These are phyloP conservation scores for Adansonia rubrostipa DNA, from an alignment of 441 rosid species.

Conservation along the genomic window DNA sequence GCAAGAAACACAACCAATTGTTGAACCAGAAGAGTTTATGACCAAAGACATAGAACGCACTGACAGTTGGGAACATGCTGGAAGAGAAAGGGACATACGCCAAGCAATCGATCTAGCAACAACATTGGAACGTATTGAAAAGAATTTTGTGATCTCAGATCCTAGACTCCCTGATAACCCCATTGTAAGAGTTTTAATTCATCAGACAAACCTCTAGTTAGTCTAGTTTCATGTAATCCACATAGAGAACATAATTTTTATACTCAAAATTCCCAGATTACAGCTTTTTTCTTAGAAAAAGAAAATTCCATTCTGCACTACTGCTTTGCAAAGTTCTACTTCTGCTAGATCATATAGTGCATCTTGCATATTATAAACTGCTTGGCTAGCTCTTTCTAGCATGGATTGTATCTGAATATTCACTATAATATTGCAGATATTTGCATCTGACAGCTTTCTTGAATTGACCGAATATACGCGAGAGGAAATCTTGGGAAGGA, in stretches of 20 bases:
- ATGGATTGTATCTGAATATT: constrained; percentile 15
- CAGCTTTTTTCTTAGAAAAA: neutral
- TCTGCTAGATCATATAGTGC: neutral
- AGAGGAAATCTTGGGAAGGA: constrained; percentile 94
- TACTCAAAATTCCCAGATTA: neutral
- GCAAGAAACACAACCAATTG: constrained; percentile 47
- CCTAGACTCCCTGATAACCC: constrained; percentile 95
- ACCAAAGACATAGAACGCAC: constrained; percentile 58
- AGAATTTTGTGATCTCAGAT: constrained; percentile 93
- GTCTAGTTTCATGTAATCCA: neutral
- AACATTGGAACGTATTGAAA: constrained; percentile 92
- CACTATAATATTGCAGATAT: constrained; percentile 61
- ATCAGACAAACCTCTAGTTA: neutral
- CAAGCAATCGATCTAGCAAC: constrained; percentile 95
- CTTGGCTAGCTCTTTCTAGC: neutral
- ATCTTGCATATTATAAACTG: neutral
- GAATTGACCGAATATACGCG: constrained; percentile 90
- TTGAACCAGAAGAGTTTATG: constrained; percentile 71
- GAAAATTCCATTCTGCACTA: neutral
- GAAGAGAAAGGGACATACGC: constrained; percentile 81
- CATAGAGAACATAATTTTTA: neutral
- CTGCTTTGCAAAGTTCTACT: no score
- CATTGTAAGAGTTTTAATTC: constrained; percentile 52
- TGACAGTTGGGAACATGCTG: constrained; percentile 62
- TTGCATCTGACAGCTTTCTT: constrained; percentile 97